Evolutionary conservation across 2,329 filamentous ascomycete species (phyloP), one percentile per base, ranked within the genome.

Genomic region (Aspergillus alliaceus): DNA sequence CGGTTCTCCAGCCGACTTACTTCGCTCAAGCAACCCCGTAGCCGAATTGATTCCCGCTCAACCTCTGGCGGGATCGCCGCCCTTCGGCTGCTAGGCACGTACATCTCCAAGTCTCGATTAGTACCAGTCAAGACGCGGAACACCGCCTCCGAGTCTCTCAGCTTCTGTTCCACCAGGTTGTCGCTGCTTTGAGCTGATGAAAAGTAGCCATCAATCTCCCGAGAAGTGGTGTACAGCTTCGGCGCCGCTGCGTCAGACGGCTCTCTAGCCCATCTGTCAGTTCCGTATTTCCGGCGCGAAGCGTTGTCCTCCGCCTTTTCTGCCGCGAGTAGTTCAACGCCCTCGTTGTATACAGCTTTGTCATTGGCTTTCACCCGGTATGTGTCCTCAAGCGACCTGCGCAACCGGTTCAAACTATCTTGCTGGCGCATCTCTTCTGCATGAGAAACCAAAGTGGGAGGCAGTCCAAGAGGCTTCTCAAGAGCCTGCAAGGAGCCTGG

Each of bases 381-480:
- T 1, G 93, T 96, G 63, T 98, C 93, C 5, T 90, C 87, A 60
- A 98, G 90, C 5, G 90, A 91, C 53, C 87, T 84, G 52, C 90
- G 85, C 0, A 98, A 77, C 27, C 90, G 82, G 55, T 89, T 86
- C 31, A 96, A 79, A 0, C 91, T 93, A 68, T 96, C 92, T 55
- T 93, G 90, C 71, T 98, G 93, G 20, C 93, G 84, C 49, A 99
- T 89, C 69, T 98, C 95, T 70, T 98, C 93, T 0, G 93, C 93
- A 66, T 97, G 95, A 22, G 95, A 90, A 2, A 92, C 84, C 2
- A 99, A 77, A 15, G 86, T 90, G 0, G 91, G 90, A 0, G 95
- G 95, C 4, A 99, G 76, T 0, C 95, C 95, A 0, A 99, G 81
- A 0, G 95, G 95, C 71, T 97, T 98, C 71, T 99, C 95, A 1